Conservation (phyloP, 306 rosid species). For the Rosa lucieae region DNA sequence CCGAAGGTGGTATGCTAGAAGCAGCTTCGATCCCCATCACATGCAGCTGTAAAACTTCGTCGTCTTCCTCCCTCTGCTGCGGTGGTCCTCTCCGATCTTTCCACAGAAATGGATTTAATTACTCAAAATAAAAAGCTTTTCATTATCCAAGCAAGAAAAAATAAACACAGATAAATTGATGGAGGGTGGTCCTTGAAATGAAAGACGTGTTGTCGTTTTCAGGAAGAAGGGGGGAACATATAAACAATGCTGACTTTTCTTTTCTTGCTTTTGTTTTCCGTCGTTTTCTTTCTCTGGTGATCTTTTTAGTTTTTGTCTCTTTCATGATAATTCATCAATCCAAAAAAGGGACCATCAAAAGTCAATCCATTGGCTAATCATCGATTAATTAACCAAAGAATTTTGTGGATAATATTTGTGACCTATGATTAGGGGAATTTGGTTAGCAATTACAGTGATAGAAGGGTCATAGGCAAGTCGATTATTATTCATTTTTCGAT, state of each 20-base stretch:
- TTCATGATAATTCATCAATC: neutral
- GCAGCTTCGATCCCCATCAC: conserved; percentile 57
- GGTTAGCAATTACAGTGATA: neutral
- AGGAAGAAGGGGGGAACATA: neutral
- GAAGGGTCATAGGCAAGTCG: neutral
- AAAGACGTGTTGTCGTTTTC: conserved; percentile 32
- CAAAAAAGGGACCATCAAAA: neutral
- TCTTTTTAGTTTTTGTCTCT: conserved; percentile 3
- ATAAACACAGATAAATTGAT: neutral
- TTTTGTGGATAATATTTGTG: neutral
- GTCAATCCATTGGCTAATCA: conserved; percentile 34
- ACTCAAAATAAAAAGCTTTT: neutral
- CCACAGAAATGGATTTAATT: neutral
- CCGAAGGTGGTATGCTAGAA: neutral
- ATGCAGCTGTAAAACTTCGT: conserved; percentile 48
- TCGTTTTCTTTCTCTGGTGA: conserved; percentile 14
- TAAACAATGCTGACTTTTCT: conserved; percentile 31
- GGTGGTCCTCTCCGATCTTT: conserved; percentile 17
- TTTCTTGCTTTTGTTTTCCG: conserved; percentile 5
- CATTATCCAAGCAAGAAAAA: neutral
- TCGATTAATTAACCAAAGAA: neutral
- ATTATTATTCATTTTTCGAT: too few species aligned
- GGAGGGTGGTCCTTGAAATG: neutral
- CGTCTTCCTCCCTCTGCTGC: conserved; percentile 25
- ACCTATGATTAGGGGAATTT: neutral